phyloP scores from a whole-genome alignment of 2,329 filamentous ascomycete species.

The Beauveria bassiana region DNA sequence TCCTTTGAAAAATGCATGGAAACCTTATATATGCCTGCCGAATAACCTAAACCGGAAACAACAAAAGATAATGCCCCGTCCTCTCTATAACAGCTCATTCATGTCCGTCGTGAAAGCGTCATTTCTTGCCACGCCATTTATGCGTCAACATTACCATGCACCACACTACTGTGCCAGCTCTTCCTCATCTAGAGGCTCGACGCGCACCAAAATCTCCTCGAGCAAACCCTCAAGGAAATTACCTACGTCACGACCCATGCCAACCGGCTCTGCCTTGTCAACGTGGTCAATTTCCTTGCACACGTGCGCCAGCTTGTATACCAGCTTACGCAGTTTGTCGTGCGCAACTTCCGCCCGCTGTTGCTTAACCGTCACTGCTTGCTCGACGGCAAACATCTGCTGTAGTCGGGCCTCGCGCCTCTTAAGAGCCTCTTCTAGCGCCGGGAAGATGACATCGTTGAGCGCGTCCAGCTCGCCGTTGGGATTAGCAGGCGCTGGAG shows the following conservation, averaged over 20 bases:
- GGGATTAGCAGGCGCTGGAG: conserved; percentile 47
- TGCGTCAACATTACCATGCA: not conserved
- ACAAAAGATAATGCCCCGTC: not conserved
- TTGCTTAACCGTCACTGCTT: conserved; percentile 48
- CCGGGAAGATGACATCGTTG: conserved; percentile 85
- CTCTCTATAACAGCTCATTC: not conserved
- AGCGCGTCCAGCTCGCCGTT: conserved; percentile 75
- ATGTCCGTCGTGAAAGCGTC: not conserved
- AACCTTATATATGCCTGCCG: not conserved
- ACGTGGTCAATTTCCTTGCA: conserved; percentile 87
- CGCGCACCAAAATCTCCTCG: conserved; percentile 86
- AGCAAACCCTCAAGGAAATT: conserved; percentile 87
- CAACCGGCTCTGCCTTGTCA: conserved; percentile 79
- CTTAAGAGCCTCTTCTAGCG: conserved; percentile 82
- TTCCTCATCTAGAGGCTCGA: conserved; percentile 80
- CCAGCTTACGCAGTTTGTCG: conserved; percentile 72
- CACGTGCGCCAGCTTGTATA: conserved; percentile 72
- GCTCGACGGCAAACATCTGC: conserved; percentile 17
- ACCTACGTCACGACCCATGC: conserved; percentile 85
- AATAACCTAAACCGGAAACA: not conserved
- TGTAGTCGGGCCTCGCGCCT: conserved; percentile 61
- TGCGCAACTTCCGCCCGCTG: conserved; percentile 66
- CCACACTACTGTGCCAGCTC: conserved; percentile 26
- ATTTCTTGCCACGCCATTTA: not conserved
- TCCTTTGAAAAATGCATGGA: not conserved